phyloP scores from a whole-genome alignment of 228 moss, liverwort and hornwort genomes.

The Sphagnum fallax region DNA sequence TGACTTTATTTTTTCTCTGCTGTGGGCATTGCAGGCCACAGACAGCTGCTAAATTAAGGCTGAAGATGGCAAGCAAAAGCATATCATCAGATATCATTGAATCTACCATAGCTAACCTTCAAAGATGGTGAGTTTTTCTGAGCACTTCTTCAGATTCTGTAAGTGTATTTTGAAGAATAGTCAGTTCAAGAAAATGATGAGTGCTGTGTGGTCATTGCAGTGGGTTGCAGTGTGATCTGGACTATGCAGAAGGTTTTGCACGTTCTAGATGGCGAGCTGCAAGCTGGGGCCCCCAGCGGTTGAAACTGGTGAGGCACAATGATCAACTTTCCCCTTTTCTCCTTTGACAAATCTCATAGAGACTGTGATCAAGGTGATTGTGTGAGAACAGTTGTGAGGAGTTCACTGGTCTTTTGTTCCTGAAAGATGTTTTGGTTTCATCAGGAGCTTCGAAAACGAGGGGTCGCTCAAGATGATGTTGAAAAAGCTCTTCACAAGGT shows the following conservation, averaged over 20 bases:
- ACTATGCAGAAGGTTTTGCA: constrained; percentile 51
- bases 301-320: constrained; percentile 35
- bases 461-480: constrained; percentile 29
- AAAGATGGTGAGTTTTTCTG: constrained; percentile 29
- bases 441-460: constrained; percentile 52
- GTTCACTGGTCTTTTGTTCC: background rate
- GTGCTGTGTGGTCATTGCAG: constrained; percentile 12
- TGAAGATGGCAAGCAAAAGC: constrained; percentile 33
- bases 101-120: constrained; percentile 39
- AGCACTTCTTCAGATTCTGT: background rate
- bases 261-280: constrained; percentile 48
- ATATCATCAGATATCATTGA: constrained; percentile 30
- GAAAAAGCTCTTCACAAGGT: constrained; percentile 32
- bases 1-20: background rate
- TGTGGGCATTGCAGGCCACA: constrained; percentile 34
- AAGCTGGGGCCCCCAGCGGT: constrained; percentile 58
- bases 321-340: background rate
- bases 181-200: background rate
- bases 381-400: too few species aligned
- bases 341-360: background rate
- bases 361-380: too few species aligned
- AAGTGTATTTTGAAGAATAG: background rate
- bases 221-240: constrained; percentile 55
- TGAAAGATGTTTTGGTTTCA: background rate
- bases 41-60: constrained; percentile 47